Base-by-base conservation (phyloP, 1,139 yeast genomes). In the Pneumocystis oryctolagi region DNA sequence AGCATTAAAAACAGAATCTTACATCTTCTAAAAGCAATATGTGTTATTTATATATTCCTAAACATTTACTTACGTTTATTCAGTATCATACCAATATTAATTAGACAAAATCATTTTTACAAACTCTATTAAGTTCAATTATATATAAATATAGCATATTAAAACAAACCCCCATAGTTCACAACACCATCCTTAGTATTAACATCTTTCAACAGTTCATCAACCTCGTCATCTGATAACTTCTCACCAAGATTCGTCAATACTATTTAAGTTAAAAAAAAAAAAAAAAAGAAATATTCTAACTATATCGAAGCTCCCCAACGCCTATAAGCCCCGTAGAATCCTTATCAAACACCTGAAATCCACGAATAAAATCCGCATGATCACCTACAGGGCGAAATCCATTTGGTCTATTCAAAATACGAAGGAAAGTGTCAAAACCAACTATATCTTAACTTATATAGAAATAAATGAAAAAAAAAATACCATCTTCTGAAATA, bases 281-380 rank as follows among this genome's bases (percentile, higher is more conserved):
- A 8, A 60, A 9, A 18, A 2, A 30, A n/a, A 16, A 31, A 9
- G 14, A 5, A 9, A 42, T 2, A 34, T 34, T 35, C 68, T 12
- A 62, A 70, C 71, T 89, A 76, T 92, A 92, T 74, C 95, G 83
- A 71, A 92, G 82, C 76, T 94, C 97, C 65, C 99, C 99, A 60
- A 92, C 96, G 56, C 97, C 95, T 70, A 92, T 92, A 77, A 85
- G 86, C 6, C 99, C 99, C 28, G 97, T 86, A 68, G 86, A 84
- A 68, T 89, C 96, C 78, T 90, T 94, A 77, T 92, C 99, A 69
- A 92, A 92, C 12, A 92, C 97, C 77, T 92, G 97, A 82, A 92
- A 92, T 0, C 97, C 98, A 72, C 94, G 87, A 71, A 92, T 84
- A 76, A 92, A 92, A 75, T 92, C 99, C 73, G 92, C 98, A 32